Evolutionary conservation across 2,329 filamentous ascomycete genomes (phyloP), one percentile per base, ranked within the genome.

Genomic region (Trichoderma cornu-damae): DNA sequence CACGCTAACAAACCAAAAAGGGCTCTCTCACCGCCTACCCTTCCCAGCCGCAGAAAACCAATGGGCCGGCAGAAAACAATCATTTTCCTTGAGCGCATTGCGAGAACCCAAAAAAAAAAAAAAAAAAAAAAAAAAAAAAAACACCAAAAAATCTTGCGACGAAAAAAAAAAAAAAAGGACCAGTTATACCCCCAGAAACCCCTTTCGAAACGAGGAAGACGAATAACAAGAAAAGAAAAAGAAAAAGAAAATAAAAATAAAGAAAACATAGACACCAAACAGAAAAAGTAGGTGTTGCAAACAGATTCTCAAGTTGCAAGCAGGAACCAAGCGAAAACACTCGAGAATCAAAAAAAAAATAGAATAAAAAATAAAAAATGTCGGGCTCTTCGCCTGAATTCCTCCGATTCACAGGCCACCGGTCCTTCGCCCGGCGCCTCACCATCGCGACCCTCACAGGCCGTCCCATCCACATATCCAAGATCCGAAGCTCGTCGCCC

Each of bases 381-480:
- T 73, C 76, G 61, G 72, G 69, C 60, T 67, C 73, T 50, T 67
- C 75, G 63, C 73, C 78, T 60, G 79, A 83, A 58, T 84, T 79
- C 66, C 71, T 96, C 58, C 85, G 85, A 64, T 92, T 99, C 71
- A 93, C 89, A 50, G 87, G 89, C 66, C 91, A 96, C 72, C 86
- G 87, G 66, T 85, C 88, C 64, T 87, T 99, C 61, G 80, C 89
- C 34, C 86, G 90, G 65, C 89, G 94, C 53, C 85, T 99, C 43
- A 83, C 96, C 43, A 85, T 99, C 55, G 85, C 94, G 18, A 97
- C 94, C 2, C 84, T 99, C 60, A 96, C 92, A 61, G 94, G 94
- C 64, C 85, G 88, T 35, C 86, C 94, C 2, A 77, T 97, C 57
- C 91, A 93, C 74, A 93, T 99, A 70, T 94, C 93, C 53, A 88